Evolutionary conservation across 768 basidiomycete species (phyloP).

Genomic region (Boletales sp.): DNA sequence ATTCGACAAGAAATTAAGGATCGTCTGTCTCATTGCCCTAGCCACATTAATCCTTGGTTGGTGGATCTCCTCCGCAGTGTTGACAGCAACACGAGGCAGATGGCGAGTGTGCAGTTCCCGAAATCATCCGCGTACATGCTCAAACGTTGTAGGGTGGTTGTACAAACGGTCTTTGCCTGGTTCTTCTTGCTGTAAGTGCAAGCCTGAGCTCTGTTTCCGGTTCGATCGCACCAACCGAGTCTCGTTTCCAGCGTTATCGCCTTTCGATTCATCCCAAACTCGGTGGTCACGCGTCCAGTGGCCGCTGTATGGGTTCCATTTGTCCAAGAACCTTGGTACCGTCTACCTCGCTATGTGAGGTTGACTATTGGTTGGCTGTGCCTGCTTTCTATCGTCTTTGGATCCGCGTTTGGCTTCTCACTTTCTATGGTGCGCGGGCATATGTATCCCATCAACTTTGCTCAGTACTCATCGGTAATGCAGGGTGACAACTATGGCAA

Average conservation of each 20-base stretch:
- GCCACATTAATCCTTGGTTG: slow-evolving; percentile 71
- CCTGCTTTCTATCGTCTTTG: slow-evolving; percentile 74
- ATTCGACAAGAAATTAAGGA: slow-evolving; percentile 30
- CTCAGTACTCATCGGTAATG: slow-evolving; percentile 12
- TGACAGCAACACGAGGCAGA: slow-evolving; percentile 67
- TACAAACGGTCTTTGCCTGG: slow-evolving; percentile 82
- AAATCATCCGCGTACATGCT: neutral
- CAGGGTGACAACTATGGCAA: slow-evolving; percentile 69
- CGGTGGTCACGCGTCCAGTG: slow-evolving; percentile 67
- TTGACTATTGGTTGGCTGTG: slow-evolving; percentile 71
- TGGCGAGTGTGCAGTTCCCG: slow-evolving; percentile 44
- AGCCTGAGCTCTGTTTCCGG: neutral
- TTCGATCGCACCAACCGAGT: neutral
- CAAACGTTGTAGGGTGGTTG: slow-evolving; percentile 48
- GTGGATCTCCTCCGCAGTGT: slow-evolving; percentile 78
- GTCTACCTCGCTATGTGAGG: slow-evolving; percentile 48
- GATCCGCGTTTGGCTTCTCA: slow-evolving; percentile 82
- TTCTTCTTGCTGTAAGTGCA: slow-evolving; percentile 63
- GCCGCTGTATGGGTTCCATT: slow-evolving; percentile 64
- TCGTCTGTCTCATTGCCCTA: slow-evolving; percentile 47
- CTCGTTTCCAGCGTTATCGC: slow-evolving; percentile 56
- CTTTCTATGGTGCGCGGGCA: slow-evolving; percentile 46
- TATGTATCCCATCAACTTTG: neutral
- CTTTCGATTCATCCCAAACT: slow-evolving; percentile 80
- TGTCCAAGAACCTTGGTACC: slow-evolving; percentile 67